These are phyloP conservation scores for Hansenula lynferdii DNA, from an alignment of 1,139 yeast species.

Conservation along the genomic window DNA sequence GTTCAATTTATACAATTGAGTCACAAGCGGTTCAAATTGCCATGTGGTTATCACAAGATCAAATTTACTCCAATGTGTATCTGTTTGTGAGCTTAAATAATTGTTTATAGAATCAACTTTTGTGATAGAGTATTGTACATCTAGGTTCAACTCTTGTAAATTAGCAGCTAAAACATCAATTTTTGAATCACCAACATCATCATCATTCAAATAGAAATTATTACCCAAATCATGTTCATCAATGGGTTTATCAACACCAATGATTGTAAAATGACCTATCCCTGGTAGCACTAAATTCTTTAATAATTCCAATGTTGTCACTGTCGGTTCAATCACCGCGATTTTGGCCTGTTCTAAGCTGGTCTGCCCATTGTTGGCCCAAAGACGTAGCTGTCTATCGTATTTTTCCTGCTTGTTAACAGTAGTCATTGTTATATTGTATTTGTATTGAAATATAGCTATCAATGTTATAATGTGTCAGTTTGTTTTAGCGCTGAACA, in stretches of 20 bases:
- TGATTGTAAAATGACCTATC: slow-evolving; percentile 58
- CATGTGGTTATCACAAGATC: slow-evolving; percentile 42
- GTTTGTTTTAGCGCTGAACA: no score
- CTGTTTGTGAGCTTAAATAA: slow-evolving; percentile 18
- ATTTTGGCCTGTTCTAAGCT: slow-evolving; percentile 55
- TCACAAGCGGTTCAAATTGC: slow-evolving; percentile 25
- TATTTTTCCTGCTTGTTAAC: slow-evolving; percentile 38
- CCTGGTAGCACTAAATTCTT: slow-evolving; percentile 85
- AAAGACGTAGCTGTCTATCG: slow-evolving; percentile 84
- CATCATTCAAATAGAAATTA: slow-evolving; percentile 56
- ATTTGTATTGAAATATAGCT: no score
- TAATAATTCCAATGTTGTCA: slow-evolving; percentile 62
- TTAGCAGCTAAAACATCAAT: slow-evolving; percentile 36
- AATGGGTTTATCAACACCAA: slow-evolving; percentile 40
- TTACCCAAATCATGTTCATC: slow-evolving; percentile 40
- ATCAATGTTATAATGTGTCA: no score
- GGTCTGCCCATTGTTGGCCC: slow-evolving; percentile 79
- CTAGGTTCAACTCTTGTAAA: slow-evolving; percentile 57
- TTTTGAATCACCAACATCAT: slow-evolving; percentile 39
- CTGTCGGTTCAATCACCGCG: slow-evolving; percentile 55
- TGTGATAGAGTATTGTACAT: slow-evolving; percentile 32
- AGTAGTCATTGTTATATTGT: neutral
- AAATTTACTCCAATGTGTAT: slow-evolving; percentile 45
- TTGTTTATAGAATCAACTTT: slow-evolving; percentile 21
- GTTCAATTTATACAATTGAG: slow-evolving; percentile 36